Percentiles rank a stretch among this genome's conserved stretches.
These are phyloP conservation scores for Verbena officinalis DNA, from an alignment of 257 asterid genomes.

Conservation along the genomic window DNA sequence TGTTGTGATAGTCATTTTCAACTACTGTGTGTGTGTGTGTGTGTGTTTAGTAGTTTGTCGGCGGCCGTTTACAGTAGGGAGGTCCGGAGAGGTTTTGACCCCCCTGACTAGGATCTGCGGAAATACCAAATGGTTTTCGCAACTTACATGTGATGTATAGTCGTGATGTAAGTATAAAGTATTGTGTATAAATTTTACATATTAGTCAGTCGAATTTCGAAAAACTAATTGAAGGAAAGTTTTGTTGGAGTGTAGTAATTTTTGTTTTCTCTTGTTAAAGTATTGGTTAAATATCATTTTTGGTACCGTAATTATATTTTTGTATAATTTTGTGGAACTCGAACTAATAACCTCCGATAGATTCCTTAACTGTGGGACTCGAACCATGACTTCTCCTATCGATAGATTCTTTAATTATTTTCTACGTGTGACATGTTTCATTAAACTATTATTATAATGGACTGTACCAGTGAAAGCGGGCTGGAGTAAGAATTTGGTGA, in stretches of 20 bases:
- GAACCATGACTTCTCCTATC: background rate
- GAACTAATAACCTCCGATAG: too few species aligned
- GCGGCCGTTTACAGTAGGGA: slow-evolving; percentile 27
- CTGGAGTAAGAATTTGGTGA: background rate
- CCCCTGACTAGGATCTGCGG: slow-evolving; percentile 24
- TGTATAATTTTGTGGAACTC: too few species aligned
- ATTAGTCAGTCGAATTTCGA: too few species aligned
- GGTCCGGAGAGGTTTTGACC: slow-evolving; percentile 24
- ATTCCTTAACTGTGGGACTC: too few species aligned
- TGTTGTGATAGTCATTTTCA: slow-evolving; percentile 22
- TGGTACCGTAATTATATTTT: too few species aligned
- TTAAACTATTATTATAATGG: background rate
- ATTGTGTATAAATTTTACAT: background rate
- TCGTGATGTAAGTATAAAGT: slow-evolving; percentile 22
- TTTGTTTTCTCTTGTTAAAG: too few species aligned
- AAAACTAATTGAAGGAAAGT: too few species aligned
- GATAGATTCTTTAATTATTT: background rate
- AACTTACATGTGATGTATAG: slow-evolving; percentile 6
- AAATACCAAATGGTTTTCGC: slow-evolving; percentile 36
- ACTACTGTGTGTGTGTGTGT: background rate
- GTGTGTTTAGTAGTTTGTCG: slow-evolving; percentile 21
- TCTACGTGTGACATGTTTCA: background rate
- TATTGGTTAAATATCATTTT: too few species aligned
- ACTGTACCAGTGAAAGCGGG: background rate
- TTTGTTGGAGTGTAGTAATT: too few species aligned